Base-by-base conservation (phyloP, 1,139 yeast genomes). In the Magnusiomyces fungicola region DNA sequence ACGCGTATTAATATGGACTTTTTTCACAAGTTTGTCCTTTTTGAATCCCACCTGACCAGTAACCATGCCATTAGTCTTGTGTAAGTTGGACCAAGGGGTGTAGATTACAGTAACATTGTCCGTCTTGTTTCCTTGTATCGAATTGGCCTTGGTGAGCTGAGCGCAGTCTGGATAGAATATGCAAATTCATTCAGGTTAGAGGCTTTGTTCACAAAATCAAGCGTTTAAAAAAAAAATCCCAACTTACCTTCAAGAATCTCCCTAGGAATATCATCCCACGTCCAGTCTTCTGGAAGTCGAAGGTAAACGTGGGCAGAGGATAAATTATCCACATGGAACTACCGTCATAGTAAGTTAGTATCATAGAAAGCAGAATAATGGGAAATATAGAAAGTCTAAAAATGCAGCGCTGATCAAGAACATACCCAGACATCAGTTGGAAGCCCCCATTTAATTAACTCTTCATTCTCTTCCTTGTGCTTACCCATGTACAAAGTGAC, bases 271-370 rank as follows among this genome's bases (percentile, higher is more conserved):
- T 66, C 64, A 29, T 76, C 79, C 69, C 75, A 63, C 3, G 56
- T 49, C 56, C 71, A 64, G 38, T 73, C 77, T 2, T 67, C 66
- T 1, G 69, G 65, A 33, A 83, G 66, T 50, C 87, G 77, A 30
- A 85, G 66, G 59, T 87, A 87, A n/a, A 87, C 74, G 63, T 87
- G 95, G 0, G 94, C 95, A 41, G 90, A 82, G 10, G 90, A 81
- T 49, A 80, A 72, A 57, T 83, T 83, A 59, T 85, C 94, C 7
- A 83, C 90, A 64, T 86, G 95, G 61, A 87, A 86, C 72, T 62
- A 45, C 25, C n/a, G n/a, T n/a, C n/a, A n/a, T n/a, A n/a, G n/a
- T n/a, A n/a, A 18, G 37, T 30, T 30, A 42, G 38, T 7, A 25
- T 22, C 23, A 9, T 18, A 18, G 21, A 47, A 16, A 21, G 12